Percentiles rank a stretch among this genome's conserved stretches.
Conservation (phyloP, 129 eudicot genomes). For the Lactuca saligna region DNA sequence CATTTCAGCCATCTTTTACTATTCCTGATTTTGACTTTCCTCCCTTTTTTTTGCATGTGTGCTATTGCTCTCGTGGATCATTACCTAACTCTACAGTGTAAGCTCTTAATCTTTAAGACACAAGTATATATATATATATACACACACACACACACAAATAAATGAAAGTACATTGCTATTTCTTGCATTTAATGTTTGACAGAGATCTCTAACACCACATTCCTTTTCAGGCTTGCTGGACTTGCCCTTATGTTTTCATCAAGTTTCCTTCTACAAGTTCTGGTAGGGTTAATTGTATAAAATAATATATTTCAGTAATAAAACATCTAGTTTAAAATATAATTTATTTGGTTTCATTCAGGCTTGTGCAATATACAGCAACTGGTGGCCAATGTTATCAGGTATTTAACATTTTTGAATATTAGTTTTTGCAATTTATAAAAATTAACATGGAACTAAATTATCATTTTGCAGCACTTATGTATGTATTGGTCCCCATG, state of each 20-base stretch:
- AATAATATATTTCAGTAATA: neutral
- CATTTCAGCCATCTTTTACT: slow-evolving; percentile 6
- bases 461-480: slow-evolving; percentile 68
- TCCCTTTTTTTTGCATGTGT: slow-evolving; percentile 31
- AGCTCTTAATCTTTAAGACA: slow-evolving; percentile 9
- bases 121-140: neutral
- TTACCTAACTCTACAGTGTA: slow-evolving; percentile 38
- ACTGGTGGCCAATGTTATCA: slow-evolving; percentile 99
- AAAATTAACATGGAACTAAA: slow-evolving; percentile 9
- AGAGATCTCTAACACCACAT: neutral
- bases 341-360: slow-evolving; percentile 45
- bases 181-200: neutral
- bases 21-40: slow-evolving; percentile 17
- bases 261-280: slow-evolving; percentile 80
- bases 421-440: slow-evolving; percentile 7
- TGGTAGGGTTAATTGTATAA: slow-evolving; percentile 46
- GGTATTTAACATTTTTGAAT: slow-evolving; percentile 39
- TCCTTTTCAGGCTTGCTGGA: slow-evolving; percentile 79
- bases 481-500: slow-evolving; percentile 96
- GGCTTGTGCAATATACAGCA: slow-evolving; percentile 90
- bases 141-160: too few relatives aligned
- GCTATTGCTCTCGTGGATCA: slow-evolving; percentile 28
- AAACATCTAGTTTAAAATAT: too few relatives aligned
- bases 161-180: neutral
- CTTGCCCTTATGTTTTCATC: slow-evolving; percentile 95